A percentile compares a stretch with the other conserved stretches of the same genome.
These are phyloP conservation scores for Claviceps quebecensis DNA, from an alignment of 2,329 filamentous ascomycete species.

Conservation along the genomic window DNA sequence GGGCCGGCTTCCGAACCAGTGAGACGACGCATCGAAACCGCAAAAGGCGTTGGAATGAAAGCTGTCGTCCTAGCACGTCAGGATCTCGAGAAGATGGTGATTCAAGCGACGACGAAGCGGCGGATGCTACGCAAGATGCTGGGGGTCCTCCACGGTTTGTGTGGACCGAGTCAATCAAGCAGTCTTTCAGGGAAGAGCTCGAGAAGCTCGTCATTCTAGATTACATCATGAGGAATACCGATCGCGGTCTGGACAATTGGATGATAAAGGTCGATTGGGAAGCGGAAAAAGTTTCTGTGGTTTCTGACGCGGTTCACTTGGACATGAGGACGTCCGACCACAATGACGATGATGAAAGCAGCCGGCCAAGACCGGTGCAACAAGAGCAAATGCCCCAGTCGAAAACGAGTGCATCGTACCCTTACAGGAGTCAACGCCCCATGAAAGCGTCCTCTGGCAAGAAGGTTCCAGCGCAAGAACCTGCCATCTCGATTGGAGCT, in stretches of 20 bases:
- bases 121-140: conserved; percentile 30
- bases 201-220: conserved; percentile 96
- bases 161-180: conserved; percentile 81
- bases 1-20: conserved; percentile 53
- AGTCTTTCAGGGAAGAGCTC: conserved; percentile 84
- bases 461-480: conserved; percentile 27
- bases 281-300: conserved; percentile 68
- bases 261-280: conserved; percentile 96
- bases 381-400: conserved; percentile 27
- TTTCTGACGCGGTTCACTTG: conserved; percentile 63
- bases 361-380: conserved; percentile 48
- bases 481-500: conserved; percentile 67
- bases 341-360: conserved; percentile 18
- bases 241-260: conserved; percentile 95
- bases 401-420: conserved; percentile 36
- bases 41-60: conserved; percentile 65
- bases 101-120: conserved; percentile 46
- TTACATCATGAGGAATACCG: conserved; percentile 98
- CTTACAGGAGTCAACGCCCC: conserved; percentile 66
- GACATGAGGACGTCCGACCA: conserved; percentile 36
- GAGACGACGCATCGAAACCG: conserved; percentile 49
- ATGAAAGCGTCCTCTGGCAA: conserved; percentile 60
- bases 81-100: conserved; percentile 45
- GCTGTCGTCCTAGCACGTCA: conserved; percentile 51
- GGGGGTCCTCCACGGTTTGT: conserved; percentile 47